These are phyloP conservation scores for Tribonema minus DNA, from an alignment of 108 stramenopile genomes.

Conservation along the genomic window DNA sequence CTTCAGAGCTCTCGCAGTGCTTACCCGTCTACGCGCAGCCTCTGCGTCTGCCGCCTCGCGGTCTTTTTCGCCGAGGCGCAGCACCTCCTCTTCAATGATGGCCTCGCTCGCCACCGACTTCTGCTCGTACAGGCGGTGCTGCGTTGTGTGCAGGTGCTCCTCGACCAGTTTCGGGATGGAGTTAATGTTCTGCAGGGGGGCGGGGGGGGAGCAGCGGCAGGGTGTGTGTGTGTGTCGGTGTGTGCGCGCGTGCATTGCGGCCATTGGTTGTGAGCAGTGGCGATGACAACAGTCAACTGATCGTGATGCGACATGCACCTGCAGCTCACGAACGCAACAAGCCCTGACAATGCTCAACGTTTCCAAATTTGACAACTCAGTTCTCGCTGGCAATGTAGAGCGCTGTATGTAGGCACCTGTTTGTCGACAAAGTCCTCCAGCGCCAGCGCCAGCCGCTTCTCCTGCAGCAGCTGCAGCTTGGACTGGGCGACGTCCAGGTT, in stretches of 20 bases:
- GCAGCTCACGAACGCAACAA: background rate
- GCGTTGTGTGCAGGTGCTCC: constrained; percentile 9
- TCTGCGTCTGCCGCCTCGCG: no score
- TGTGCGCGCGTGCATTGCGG: no score
- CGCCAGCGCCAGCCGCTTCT: constrained; percentile 55
- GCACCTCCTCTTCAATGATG: constrained; percentile 22
- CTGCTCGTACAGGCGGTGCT: constrained; percentile 1
- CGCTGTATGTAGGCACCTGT: background rate
- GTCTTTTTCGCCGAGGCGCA: constrained; percentile 11
- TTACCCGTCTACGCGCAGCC: no score
- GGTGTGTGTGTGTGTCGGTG: background rate
- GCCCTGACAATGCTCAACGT: background rate
- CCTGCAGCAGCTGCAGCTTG: constrained; percentile 56
- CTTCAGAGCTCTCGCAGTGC: no score
- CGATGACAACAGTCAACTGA: background rate
- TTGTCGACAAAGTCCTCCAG: constrained; percentile 84
- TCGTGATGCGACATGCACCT: background rate
- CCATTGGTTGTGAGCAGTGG: background rate
- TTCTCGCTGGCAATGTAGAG: background rate
- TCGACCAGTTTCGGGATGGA: background rate
- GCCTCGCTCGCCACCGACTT: constrained; percentile 16
- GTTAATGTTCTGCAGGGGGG: background rate
- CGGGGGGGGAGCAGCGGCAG: background rate
- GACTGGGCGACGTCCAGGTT: constrained; percentile 64
- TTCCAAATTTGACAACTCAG: background rate